Base-by-base conservation (phyloP, 257 asterid species). In the Vinca minor region DNA sequence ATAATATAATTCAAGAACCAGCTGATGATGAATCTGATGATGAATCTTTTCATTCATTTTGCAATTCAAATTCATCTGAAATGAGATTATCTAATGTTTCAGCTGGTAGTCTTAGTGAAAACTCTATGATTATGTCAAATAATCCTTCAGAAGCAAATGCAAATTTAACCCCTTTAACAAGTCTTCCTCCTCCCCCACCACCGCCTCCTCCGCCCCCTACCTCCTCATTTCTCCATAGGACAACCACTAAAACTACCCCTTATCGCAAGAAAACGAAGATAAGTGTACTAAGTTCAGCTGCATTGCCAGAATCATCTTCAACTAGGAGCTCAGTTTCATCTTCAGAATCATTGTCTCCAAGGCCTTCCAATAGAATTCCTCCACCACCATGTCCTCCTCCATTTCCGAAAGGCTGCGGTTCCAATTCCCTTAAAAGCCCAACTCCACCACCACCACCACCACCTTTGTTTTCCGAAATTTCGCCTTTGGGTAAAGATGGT, bases 11-110 rank as follows among this genome's bases (percentile, higher is more conserved):
- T 31, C 38, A n/a, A n/a, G n/a, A 74, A 17, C 78, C 59, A 47
- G 66, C 45, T 59, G 66, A 44, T 59, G 66, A 72, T 73, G 77
- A 82, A 46, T 84, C 87, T 17, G 96, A 84, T 71, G 89, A 80
- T 68, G 92, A 87, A 70, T 88, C 95, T 17, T 91, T 88, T 67
- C 95, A 88, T 74, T 88, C 95, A 4, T 36, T 88, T 5, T 80
- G 85, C 60, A 82, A 80, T 67, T 86, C 95, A 2, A 81, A 76
- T 56, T 80, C 94, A 34, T 79, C 88, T 44, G 82, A 78, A 47
- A 15, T 63, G 20, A 81, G 93, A 61, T 68, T 78, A 56, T 85
- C 97, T 46, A 81, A 78, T 70, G 95, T 83, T 67, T 88, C 96
- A 31, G 78, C 79, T 47, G 49, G 61, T 56, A 83, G 78, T 78